Evolutionary conservation across 192 early-diverging fungal genomes (phyloP), one percentile per base, ranked within the genome.

Genomic region (Diversispora eburnea): DNA sequence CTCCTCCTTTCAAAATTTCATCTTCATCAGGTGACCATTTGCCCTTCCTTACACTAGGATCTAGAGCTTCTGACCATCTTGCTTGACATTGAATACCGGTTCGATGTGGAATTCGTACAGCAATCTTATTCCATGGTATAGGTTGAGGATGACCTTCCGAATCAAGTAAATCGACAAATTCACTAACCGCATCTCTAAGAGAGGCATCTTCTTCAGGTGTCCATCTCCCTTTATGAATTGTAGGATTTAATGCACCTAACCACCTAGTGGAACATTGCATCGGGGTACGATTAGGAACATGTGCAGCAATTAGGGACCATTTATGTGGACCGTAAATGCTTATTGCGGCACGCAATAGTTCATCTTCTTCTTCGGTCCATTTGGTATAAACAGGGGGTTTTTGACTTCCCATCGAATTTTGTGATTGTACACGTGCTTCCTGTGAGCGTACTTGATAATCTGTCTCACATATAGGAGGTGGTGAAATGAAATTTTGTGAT

Each of bases 61-160:
- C 84, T 10, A 88, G 54, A 1, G 86, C 86, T 74, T 88, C 86
- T 12, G 84, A 84, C 83, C 83, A 88, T 8, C 86, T 80, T 43
- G 86, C 86, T 62, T 88, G 86, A 20, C 84, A 85, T 61, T 88
- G 86, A 52, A 88, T 85, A 1, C 86, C 86, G 3, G 84, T 84
- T 59, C 86, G 62, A 46, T 84, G 83, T 5, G 83, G 83, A 22
- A 85, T 82, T 22, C 78, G 75, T 19, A 77, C 67, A 0, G 83
- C 83, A 56, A 84, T 82, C 59, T 77, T 77, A 48, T 84, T 84
- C 83, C 83, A 84, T 7, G 83, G 83, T 25, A 84, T 80, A 0
- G 83, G 77, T 71, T 74, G 74, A 46, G 51, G 42, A 8, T 56
- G 19, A 43, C 78, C 77, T 78, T 88, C 57, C 4, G 47, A n/a